Evolutionary conservation across 2,329 filamentous ascomycete genomes (phyloP), one percentile per base, ranked within the genome.

Genomic region (Nemania sp.): DNA sequence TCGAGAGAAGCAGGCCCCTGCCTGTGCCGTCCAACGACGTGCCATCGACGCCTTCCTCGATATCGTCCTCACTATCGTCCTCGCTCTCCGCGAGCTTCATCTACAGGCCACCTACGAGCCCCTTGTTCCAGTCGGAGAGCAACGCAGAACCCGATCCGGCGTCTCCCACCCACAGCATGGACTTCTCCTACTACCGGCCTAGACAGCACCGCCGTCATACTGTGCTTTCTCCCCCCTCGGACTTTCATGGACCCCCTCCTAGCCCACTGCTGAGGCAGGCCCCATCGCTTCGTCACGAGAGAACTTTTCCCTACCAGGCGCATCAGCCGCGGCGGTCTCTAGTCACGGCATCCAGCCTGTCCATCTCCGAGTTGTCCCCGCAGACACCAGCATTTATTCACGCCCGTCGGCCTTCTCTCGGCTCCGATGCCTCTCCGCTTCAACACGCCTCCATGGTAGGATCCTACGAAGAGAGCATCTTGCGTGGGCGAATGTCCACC

Each of bases 401-500:
- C 3, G 76, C 83, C 2, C 80, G 91, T 37, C 77, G 82, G 7
- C 86, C 87, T 0, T 97, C 92, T 0, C 77, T 90, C 40, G 80
- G 83, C 14, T 85, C 87, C 0, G 92, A 96, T 40, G 75, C 79
- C 2, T 91, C 90, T 2, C 87, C 90, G 3, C 76, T 94, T 23
- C 89, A 93, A 52, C 91, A 95, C 71, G 92, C 93, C 7, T 92
- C 92, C 3, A 95, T 99, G 89, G 93, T 97, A 2, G 94, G 94
- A 2, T 97, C 93, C 1, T 99, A 97, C 64, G 94, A 99, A 72
- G 94, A 99, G 73, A 97, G 91, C 23, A 97, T 99, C 56, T 77
- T 99, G 2, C 86, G 91, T 41, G 94, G 94, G 33, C 85, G 94
- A 58, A 99, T 99, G 94, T 97, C 94, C 23, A 97, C 92, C 1